phyloP scores from a whole-genome alignment of 2,329 filamentous ascomycete species.

The Fusarium sp. region DNA sequence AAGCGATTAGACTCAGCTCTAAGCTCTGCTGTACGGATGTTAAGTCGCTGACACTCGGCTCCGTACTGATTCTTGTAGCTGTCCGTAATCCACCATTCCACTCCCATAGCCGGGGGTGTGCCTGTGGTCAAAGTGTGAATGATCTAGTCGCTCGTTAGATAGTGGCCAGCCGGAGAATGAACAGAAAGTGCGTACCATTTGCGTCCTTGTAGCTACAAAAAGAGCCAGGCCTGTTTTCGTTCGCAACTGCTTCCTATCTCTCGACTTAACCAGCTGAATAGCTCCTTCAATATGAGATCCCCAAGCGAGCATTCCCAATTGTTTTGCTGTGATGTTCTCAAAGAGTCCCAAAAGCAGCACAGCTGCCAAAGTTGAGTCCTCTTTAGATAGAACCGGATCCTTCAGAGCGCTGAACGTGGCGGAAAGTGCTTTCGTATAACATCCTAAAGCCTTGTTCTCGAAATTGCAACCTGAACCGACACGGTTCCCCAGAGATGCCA shows the following conservation, averaged over 20 bases:
- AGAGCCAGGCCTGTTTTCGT: conserved; percentile 66
- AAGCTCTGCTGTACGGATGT: conserved; percentile 66
- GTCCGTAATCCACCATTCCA: conserved; percentile 70
- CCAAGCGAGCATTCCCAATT: conserved; percentile 68
- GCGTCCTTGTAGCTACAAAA: conserved; percentile 69
- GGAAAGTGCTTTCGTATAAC: conserved; percentile 67
- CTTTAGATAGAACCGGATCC: conserved; percentile 60
- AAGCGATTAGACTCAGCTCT: conserved; percentile 64
- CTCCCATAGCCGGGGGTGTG: conserved; percentile 64
- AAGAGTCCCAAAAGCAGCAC: conserved; percentile 71
- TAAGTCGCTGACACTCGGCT: conserved; percentile 62
- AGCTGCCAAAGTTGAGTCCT: conserved; percentile 69
- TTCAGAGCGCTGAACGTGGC: conserved; percentile 65
- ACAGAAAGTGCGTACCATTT: conserved; percentile 60
- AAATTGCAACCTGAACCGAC: conserved; percentile 50
- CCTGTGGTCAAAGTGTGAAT: conserved; percentile 67
- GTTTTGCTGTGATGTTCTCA: conserved; percentile 68
- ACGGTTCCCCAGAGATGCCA: conserved; percentile 68
- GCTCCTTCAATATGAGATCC: conserved; percentile 73
- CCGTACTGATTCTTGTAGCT: conserved; percentile 62
- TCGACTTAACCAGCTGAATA: conserved; percentile 69
- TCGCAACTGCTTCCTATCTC: conserved; percentile 66
- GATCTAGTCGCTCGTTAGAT: conserved; percentile 55
- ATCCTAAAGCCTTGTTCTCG: conserved; percentile 57
- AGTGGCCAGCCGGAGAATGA: neutral